Base-by-base conservation (phyloP, 2,329 filamentous ascomycete species). In the Emergomyces orientalis region DNA sequence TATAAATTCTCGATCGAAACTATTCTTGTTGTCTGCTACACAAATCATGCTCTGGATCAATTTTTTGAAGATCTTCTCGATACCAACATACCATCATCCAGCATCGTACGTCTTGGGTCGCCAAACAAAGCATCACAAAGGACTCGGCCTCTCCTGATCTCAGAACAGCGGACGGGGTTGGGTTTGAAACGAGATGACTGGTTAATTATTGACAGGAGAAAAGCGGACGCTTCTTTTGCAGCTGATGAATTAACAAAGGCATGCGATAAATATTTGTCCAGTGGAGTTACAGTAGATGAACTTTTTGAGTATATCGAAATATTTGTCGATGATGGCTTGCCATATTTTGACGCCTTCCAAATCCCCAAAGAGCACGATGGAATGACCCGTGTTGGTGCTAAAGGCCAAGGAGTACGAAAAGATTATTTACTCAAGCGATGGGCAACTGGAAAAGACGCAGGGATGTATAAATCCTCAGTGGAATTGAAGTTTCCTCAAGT, bases 11-110 rank as follows among this genome's bases (percentile, higher is more conserved):
- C 82, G 0, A 25, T 67, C 0, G 76, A 82, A 34, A 82, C 71
- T 0, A 81, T 91, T 0, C 76, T 92, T 0, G 82, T 91, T 0
- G 71, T 88, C 1, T 85, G 83, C 32, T 90, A 85, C 63, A 90
- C 87, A 0, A 88, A 89, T 60, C 86, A 88, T 66, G 85, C 86
- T 0, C 73, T 87, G 0, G 84, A 88, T 60, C 80, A 90, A 71
- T 86, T 89, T 56, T 71, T 89, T 0, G 82, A 86, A 64, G 87
- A 90, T 49, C 71, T 90, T 0, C 73, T 85, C 2, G 75, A 84
- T 1, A 81, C 85, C 39, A 86, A 85, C 0, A 84, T 90, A 7
- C 67, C 77, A 0, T 1, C 66, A 0, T 55, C 69, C 0, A 45
- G 67, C 0, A 87, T 90, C 62, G 81, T 88, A 0, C 81, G 88